These are phyloP conservation scores for Yamadazyma oceani DNA, from an alignment of 1,139 yeast genomes.

Conservation along the genomic window DNA sequence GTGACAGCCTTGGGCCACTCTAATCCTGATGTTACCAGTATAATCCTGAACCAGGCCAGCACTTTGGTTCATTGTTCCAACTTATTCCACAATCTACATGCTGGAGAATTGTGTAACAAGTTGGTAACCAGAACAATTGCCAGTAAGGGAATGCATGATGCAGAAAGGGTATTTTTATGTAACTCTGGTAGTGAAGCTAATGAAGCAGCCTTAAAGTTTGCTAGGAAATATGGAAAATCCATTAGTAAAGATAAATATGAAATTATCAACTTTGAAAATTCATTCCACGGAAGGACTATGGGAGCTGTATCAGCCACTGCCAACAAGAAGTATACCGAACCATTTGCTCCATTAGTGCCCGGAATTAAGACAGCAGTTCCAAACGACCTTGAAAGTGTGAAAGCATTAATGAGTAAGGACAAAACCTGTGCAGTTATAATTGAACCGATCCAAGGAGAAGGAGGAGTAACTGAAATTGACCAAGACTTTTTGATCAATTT, in stretches of 20 bases:
- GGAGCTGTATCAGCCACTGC: conserved; percentile 93
- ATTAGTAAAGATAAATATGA: conserved; percentile 61
- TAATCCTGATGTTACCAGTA: conserved; percentile 67
- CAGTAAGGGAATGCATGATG: conserved; percentile 77
- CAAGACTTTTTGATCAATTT: conserved; percentile 64
- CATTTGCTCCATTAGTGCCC: conserved; percentile 86
- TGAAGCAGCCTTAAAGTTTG: conserved; percentile 96
- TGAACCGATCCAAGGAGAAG: conserved; percentile 98
- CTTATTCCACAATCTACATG: conserved; percentile 79
- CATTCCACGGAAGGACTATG: conserved; percentile 94
- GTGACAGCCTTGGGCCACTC: conserved; percentile 94
- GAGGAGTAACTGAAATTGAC: conserved; percentile 77
- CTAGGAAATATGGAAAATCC: conserved; percentile 76
- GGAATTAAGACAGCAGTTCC: conserved; percentile 70
- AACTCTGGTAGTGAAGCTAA: conserved; percentile 97
- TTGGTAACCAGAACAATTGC: conserved; percentile 66
- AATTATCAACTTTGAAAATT: conserved; percentile 78
- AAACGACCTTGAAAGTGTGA: conserved; percentile 59
- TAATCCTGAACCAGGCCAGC: conserved; percentile 68
- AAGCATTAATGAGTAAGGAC: conserved; percentile 54
- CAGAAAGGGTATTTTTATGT: conserved; percentile 81
- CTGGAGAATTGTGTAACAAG: conserved; percentile 74
- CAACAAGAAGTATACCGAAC: conserved; percentile 87
- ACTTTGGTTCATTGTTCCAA: conserved; percentile 83
- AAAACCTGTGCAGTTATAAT: conserved; percentile 90